Evolutionary conservation across 2,329 filamentous ascomycete species (phyloP), one percentile per base, ranked within the genome.

Genomic region (Fonsecaea multimorphosa): DNA sequence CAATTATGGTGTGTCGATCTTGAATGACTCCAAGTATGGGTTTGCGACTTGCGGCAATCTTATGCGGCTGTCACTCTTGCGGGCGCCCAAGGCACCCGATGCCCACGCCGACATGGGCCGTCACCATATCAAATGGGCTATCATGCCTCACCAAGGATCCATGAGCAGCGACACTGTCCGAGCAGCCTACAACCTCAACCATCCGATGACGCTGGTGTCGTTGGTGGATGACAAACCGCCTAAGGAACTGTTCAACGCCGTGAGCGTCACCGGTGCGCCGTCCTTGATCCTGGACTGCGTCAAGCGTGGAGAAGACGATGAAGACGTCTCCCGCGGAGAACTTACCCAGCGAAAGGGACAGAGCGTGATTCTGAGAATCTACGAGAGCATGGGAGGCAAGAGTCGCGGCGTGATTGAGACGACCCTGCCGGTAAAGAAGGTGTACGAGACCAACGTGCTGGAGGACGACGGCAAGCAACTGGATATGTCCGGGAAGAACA

Each of bases 1-100:
- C 74, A 90, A 89, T 60, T 97, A 96, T 73, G 93, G 93, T 69
- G 92, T 98, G 7, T 94, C 91, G 1, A 91, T 98, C 68, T 85
- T 98, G 65, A 98, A 98, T 75, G 93, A 98, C 78, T 92, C 89
- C 80, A 97, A 97, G 78, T 98, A 97, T 75, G 94, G 94, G 19
- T 98, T 98, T 75, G 94, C 94, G 24, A 96, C 93, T 14, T 87
- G 86, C 54, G 94, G 94, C 51, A 95, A 91, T 75, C 78, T 93
- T 62, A 98, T 98, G 94, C 88, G 94, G 3, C 83, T 98, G 9
- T 93, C 90, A 14, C 84, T 98, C 22, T 85, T 97, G 19, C 89
- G 94, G 46, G 89, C 93, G 5, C 91, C 94, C 24, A 98, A 98
- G 76, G 93, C 94, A 0, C 94, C 94, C 0, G 94, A 98, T 76